Evolutionary conservation across 306 rosid genomes (phyloP), one percentile per base, ranked within the genome.

Genomic region (Lathyrus sativus): DNA sequence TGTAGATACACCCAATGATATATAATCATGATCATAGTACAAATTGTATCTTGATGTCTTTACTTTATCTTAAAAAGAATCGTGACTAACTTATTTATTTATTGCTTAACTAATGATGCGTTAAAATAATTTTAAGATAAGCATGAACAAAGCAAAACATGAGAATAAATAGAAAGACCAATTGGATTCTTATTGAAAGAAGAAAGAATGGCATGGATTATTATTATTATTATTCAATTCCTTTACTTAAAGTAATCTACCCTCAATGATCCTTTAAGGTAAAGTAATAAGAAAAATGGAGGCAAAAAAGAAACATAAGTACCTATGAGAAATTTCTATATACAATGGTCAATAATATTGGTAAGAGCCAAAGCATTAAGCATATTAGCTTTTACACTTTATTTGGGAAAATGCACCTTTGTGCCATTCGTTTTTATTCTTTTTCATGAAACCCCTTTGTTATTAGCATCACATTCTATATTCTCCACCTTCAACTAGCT

Each of bases 371-470:
- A 72, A 63, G 71, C 74, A 56, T 59, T 67, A 58, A 46, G 79
- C 60, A 65, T 55, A 73, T 59, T 68, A 64, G 15, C 89, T 77
- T 75, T 75, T 54, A 58, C 57, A 33, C 81, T 72, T 62, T 74
- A 68, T 67, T 74, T 49, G 18, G 39, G 64, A 57, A 74, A 79
- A 68, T 44, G 44, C 19, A 31, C 43, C 74, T 49, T 66, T 72
- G 51, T 70, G 76, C 59, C 50, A 71, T 46, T 76, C 38, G 54
- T 72, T 53, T 71, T 50, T 50, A 61, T 72, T 65, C 48, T 61
- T 41, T 72, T 18, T 46, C 68, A 9, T 65, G 31, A 38, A 59
- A 51, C 7, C 43, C 49, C 35, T 9, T 68, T 65, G n/a, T 61
- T 6, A 7, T 6, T 37, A 11, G 74, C 28, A 12, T 72, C 54